Evolutionary conservation across 345 rosid species (phyloP).

Genomic region (Triadica sebifera): DNA sequence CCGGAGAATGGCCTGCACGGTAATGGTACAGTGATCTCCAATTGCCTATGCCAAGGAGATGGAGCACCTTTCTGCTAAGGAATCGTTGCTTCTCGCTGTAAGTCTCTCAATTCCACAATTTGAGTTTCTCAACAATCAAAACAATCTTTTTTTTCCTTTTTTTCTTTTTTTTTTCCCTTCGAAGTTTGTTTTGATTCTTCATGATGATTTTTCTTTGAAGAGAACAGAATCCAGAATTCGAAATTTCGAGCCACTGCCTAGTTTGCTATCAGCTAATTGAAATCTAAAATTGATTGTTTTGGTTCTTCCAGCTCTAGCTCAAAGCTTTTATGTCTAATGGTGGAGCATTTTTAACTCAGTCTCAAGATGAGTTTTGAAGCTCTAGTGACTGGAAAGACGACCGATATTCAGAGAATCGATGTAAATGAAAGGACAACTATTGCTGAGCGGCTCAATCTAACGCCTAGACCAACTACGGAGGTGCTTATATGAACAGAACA

Average conservation of each 20-base stretch:
- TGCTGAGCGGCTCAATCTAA: constrained; percentile 86
- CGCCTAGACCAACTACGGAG: constrained; percentile 92
- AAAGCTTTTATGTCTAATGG: background rate
- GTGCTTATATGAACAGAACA: constrained; percentile 28
- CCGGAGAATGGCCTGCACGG: constrained; percentile 21
- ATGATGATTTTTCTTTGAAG: background rate
- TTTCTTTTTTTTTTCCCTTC: too few relatives aligned
- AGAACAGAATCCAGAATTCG: background rate
- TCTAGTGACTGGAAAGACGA: constrained; percentile 63
- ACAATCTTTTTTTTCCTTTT: too few relatives aligned
- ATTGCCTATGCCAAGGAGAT: constrained; percentile 84
- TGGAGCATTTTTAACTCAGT: constrained; percentile 36
- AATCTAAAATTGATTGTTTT: background rate
- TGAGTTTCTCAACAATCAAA: too few relatives aligned
- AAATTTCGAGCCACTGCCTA: background rate
- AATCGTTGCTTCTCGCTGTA: constrained; percentile 89
- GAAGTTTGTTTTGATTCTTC: background rate
- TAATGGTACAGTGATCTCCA: constrained; percentile 77
- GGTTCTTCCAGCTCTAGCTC: background rate
- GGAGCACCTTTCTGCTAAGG: constrained; percentile 97
- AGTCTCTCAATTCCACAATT: constrained; percentile 4
- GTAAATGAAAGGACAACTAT: constrained; percentile 82
- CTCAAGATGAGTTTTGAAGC: constrained; percentile 88
- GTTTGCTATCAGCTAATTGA: background rate
- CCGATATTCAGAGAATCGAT: constrained; percentile 75